These are phyloP conservation scores for Fomitopsis pulvina DNA, from an alignment of 768 basidiomycete species.

Conservation along the genomic window DNA sequence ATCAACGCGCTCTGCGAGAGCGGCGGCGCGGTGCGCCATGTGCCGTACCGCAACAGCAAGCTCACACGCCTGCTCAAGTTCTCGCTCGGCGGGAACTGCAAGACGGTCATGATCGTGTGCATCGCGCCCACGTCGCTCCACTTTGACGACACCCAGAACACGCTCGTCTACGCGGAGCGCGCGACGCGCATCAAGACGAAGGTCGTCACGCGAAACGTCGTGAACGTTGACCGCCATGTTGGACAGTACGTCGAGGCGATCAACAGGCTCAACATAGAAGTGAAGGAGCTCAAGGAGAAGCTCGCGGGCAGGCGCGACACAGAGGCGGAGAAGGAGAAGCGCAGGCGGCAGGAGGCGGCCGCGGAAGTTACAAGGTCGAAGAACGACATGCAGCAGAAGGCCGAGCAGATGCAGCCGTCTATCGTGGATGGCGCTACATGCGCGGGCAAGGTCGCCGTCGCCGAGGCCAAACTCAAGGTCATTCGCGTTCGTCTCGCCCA, in stretches of 20 bases:
- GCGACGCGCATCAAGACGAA: conserved; percentile 99
- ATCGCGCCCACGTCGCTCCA: conserved; percentile 91
- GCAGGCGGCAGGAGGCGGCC: conserved; percentile 65
- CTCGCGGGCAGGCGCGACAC: conserved; percentile 61
- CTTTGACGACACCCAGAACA: conserved; percentile 99
- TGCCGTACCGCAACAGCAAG: conserved; percentile 98
- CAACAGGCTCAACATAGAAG: conserved; percentile 77
- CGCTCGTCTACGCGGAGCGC: conserved; percentile 93
- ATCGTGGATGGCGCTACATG: conserved; percentile 75
- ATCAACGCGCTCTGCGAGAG: conserved; percentile 98
- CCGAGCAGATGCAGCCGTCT: conserved; percentile 62
- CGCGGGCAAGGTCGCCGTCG: conserved; percentile 61
- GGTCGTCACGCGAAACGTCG: conserved; percentile 90
- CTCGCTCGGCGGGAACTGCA: conserved; percentile 97
- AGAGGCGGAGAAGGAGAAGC: conserved; percentile 56
- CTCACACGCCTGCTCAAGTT: conserved; percentile 96
- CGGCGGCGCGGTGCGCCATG: conserved; percentile 78
- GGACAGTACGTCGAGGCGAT: conserved; percentile 95
- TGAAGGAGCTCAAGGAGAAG: conserved; percentile 81
- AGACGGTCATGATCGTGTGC: conserved; percentile 99
- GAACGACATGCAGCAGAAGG: conserved; percentile 63
- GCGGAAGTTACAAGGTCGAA: conserved; percentile 71
- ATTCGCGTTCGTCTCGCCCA: conserved; percentile 58
- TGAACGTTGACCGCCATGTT: conserved; percentile 92
- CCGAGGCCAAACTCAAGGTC: conserved; percentile 58